Evolutionary conservation across 2,329 filamentous ascomycete species (phyloP).

Genomic region (Xylaria sp.): DNA sequence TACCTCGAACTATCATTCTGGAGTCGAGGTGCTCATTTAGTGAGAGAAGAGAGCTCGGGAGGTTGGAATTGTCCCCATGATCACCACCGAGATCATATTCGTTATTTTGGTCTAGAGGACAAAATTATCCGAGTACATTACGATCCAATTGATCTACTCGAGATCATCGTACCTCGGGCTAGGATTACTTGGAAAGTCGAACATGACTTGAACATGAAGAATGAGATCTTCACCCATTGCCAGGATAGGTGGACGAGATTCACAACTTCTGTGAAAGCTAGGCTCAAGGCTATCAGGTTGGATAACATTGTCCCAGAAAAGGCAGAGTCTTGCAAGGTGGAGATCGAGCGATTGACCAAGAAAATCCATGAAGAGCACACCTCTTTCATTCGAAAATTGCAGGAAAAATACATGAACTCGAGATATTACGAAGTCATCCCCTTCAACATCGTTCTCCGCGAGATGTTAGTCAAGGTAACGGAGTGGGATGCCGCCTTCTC

Average conservation of each 20-base stretch:
- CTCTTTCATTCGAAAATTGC: constrained; percentile 74
- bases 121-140: constrained; percentile 89
- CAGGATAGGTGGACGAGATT: constrained; percentile 85
- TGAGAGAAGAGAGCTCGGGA: constrained; percentile 60
- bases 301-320: constrained; percentile 91
- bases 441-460: constrained; percentile 84
- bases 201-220: constrained; percentile 88
- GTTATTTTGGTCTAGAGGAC: constrained; percentile 89
- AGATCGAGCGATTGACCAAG: constrained; percentile 78
- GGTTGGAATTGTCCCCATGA: constrained; percentile 76
- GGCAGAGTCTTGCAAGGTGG: constrained; percentile 77
- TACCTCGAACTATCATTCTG: constrained; percentile 98
- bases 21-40: constrained; percentile 80
- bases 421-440: constrained; percentile 98
- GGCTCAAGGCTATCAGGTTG: constrained; percentile 86
- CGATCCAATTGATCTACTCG: constrained; percentile 88
- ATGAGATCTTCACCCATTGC: constrained; percentile 82
- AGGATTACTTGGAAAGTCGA: constrained; percentile 98
- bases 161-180: constrained; percentile 89
- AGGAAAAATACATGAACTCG: constrained; percentile 89
- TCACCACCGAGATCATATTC: constrained; percentile 87
- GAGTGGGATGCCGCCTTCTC: constrained; percentile 92
- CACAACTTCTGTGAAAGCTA: constrained; percentile 82
- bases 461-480: constrained; percentile 89
- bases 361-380: constrained; percentile 84